phyloP scores from a whole-genome alignment of 1,284 basidiomycete species.

The Sporisorium graminicola region DNA sequence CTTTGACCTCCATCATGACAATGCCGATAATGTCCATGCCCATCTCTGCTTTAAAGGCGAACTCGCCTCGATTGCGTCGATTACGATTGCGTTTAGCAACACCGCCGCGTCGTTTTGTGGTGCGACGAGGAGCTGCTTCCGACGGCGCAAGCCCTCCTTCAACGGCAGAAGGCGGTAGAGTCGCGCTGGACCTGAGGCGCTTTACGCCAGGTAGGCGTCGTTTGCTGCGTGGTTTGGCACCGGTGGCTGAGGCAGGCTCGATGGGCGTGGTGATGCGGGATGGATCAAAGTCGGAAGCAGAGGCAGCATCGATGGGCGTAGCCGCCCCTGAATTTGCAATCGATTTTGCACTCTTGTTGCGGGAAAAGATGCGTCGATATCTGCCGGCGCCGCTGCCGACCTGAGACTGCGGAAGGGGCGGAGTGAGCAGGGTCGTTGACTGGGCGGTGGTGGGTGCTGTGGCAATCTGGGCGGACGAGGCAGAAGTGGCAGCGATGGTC shows the following conservation, averaged over 20 bases:
- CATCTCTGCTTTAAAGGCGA: constrained; percentile 74
- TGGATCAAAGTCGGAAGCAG: constrained; percentile 25
- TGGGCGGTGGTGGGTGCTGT: constrained; percentile 3
- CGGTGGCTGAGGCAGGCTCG: constrained; percentile 10
- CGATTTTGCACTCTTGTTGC: constrained; percentile 33
- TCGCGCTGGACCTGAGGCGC: constrained; percentile 18
- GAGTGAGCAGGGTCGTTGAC: constrained; percentile 17
- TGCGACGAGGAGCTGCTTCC: constrained; percentile 5
- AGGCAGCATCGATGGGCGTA: constrained; percentile 23
- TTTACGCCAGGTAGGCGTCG: constrained; percentile 37
- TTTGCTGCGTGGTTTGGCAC: constrained; percentile 20
- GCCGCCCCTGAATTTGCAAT: constrained; percentile 25
- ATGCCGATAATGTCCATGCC: constrained; percentile 88
- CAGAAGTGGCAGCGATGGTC: constrained; percentile 29
- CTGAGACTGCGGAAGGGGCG: constrained; percentile 19
- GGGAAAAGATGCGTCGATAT: constrained; percentile 40
- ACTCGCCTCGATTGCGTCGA: constrained; percentile 71
- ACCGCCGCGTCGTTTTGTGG: constrained; percentile 5
- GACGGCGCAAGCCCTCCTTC: not conserved
- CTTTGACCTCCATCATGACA: constrained; percentile 82
- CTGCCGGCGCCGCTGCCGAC: constrained; percentile 10
- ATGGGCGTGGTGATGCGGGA: constrained; percentile 22
- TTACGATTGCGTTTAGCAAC: not conserved
- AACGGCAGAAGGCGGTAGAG: constrained; percentile 8
- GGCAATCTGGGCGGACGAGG: not conserved